A percentile compares a stretch with the other conserved stretches of the same genome.
phyloP scores from a whole-genome alignment of 1,284 basidiomycete genomes.

The Trametes polyzona region DNA sequence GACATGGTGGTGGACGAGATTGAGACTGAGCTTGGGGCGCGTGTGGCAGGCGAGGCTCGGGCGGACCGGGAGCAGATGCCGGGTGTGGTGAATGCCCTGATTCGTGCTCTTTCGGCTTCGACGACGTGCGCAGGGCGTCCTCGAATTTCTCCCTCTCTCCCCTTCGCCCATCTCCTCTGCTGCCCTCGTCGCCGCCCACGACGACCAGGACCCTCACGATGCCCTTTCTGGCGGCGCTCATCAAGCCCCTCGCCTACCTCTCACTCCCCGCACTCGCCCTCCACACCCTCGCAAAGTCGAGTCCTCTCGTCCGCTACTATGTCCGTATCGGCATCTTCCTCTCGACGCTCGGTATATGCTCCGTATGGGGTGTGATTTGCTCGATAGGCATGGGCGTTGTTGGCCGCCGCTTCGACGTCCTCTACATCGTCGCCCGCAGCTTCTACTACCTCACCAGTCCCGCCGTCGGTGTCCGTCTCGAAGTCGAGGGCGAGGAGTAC shows the following conservation, averaged over 20 bases:
- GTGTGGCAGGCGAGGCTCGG: conserved; percentile 1
- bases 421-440: conserved; percentile 82
- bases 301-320: conserved; percentile 69
- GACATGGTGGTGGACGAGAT: conserved; percentile 22
- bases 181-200: conserved; percentile 15
- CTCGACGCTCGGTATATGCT: conserved; percentile 73
- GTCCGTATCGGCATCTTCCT: conserved; percentile 77
- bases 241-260: conserved; percentile 74
- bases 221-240: conserved; percentile 59
- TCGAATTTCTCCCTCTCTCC: conserved; percentile 14
- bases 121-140: conserved; percentile 33
- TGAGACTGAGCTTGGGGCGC: conserved; percentile 3
- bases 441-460: conserved; percentile 80
- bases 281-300: conserved; percentile 57
- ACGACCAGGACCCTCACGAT: conserved; percentile 39
- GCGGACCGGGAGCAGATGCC: conserved; percentile 17
- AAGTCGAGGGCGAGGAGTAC: conserved; percentile 88
- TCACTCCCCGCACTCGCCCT: conserved; percentile 70
- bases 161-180: conserved; percentile 7
- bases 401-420: conserved; percentile 84
- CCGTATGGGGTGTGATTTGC: conserved; percentile 76
- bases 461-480: conserved; percentile 71
- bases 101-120: conserved; percentile 20
- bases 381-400: conserved; percentile 72
- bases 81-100: conserved; percentile 17